Evolutionary conservation across 352 stramenopile genomes (phyloP), one percentile per base, ranked within the genome.

Genomic region (Pythium vanterpoolii): DNA sequence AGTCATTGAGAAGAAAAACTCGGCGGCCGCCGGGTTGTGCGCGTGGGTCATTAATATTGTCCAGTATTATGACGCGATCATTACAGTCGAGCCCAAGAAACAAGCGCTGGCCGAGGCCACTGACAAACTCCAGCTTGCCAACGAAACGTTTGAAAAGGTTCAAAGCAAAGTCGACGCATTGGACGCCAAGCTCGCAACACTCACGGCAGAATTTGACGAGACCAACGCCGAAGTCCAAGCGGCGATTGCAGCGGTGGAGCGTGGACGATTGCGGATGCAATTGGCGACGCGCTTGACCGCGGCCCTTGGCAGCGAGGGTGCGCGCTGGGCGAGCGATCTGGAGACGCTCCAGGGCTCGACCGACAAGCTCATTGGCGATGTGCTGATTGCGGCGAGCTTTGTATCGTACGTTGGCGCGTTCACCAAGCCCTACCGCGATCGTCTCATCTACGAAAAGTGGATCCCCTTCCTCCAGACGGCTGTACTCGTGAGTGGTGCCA

Each of bases 351-450:
- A 93, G 48, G 42, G 36, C 30, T 75, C 95, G 51, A 79, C 83
- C 7, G 74, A 91, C 16, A 75, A 90, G 27, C 66, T 98, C 13
- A 81, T 93, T 1, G 93, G 90, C 24, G 93, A 98, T 54, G 87
- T 97, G 38, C 63, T 98, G 4, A 61, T 98, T 3, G 90, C 89
- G 28, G 82, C 89, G 8, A 94, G 90, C 18, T 98, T 98, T 52
- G 93, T 98, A 27, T 96, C 87, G 23, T 98, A 97, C 42, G 77
- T 92, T n/a, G 94, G 92, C 9, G 89, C 91, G 2, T 98, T 98
- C 60, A 98, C 92, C 2, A 98, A 98, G 48, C 70, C 77, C 0
- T 98, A 96, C 61, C 83, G 94, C 13, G 89, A 98, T 44, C 42
- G 80, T 4, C 71, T 98, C 14, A 73, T 98, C 40, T 62, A 68